Evolutionary conservation across 306 rosid genomes (phyloP), one percentile per base, ranked within the genome.

Genomic region (Medicago lupulina): DNA sequence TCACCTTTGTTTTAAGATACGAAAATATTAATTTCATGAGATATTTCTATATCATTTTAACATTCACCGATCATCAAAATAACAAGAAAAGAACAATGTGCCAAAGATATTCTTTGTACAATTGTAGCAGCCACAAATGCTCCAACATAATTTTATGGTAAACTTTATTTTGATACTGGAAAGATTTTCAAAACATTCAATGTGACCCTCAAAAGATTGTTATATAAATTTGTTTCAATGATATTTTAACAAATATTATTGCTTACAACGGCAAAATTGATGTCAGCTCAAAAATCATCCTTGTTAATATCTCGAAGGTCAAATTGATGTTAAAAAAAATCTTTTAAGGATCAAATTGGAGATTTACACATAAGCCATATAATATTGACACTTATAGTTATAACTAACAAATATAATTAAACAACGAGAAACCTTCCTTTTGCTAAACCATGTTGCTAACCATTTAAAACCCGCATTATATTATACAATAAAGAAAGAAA

Each of bases 141-240:
- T 21, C 55, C 31, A 44, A 14, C 25, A 28, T 31, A 36, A 28
- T 0, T 61, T 67, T 81, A 21, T 36, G 18, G 17, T 58, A 43
- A 60, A 34, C n/a, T 59, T 59, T 38, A 62, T 11, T 68, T 69
- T 69, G 51, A 34, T 25, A 19, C 31, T 49, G 23, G 5, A 71
- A 79, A 13, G 25, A 54, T 73, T 72, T 79, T 63, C 15, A 2
- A 41, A 72, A 44, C 53, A 73, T 47, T 65, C 70, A 79, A 54
- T 73, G 10, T 40, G 41, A 43, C 49, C 64, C 44, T 79, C 18
- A n/a, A 79, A 64, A 54, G 51, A 79, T 63, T 79, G 63, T 53
- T 53, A 64, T 41, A 72, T 64, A 46, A 73, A 65, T 73, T 73
- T 14, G 72, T 34, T 63, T 50, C 43, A 61, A 23, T 38, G 71